Conservation (phyloP, 192 early-diverging fungal genomes). For the Cetraspora pellucida region DNA sequence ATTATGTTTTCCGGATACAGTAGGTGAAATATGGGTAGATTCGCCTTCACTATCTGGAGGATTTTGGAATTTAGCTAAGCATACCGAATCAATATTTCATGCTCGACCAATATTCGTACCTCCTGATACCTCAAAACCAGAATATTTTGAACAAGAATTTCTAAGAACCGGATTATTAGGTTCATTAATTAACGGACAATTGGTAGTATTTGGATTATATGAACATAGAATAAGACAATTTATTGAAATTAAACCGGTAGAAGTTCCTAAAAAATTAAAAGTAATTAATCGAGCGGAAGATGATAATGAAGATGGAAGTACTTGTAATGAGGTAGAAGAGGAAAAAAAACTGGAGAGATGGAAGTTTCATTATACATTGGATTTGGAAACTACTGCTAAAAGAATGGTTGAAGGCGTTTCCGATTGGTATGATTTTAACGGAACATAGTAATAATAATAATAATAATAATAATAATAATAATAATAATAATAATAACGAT, state of each 20-base stretch:
- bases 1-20: conserved; percentile 68
- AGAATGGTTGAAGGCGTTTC: conserved; percentile 35
- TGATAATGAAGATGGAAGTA: conserved; percentile 43
- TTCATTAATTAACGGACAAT: conserved; percentile 64
- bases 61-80: conserved; percentile 78
- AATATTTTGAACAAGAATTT: conserved; percentile 66
- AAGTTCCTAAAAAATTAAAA: background rate
- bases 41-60: conserved; percentile 71
- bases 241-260: background rate
- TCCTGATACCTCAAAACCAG: conserved; percentile 50
- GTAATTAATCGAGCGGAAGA: conserved; percentile 36
- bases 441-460: background rate
- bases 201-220: conserved; percentile 76
- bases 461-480: no score
- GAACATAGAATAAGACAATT: conserved; percentile 74
- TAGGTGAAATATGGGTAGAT: conserved; percentile 88
- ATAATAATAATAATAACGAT: no score
- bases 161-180: conserved; percentile 79
- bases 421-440: conserved; percentile 45
- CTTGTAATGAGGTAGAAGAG: conserved; percentile 38
- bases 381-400: conserved; percentile 40
- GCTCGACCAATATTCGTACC: conserved; percentile 62
- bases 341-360: conserved; percentile 39
- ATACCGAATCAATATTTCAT: conserved; percentile 74
- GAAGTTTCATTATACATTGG: conserved; percentile 44